These are phyloP conservation scores for Lyophyllum semitale DNA, from an alignment of 768 basidiomycete species.

Conservation along the genomic window DNA sequence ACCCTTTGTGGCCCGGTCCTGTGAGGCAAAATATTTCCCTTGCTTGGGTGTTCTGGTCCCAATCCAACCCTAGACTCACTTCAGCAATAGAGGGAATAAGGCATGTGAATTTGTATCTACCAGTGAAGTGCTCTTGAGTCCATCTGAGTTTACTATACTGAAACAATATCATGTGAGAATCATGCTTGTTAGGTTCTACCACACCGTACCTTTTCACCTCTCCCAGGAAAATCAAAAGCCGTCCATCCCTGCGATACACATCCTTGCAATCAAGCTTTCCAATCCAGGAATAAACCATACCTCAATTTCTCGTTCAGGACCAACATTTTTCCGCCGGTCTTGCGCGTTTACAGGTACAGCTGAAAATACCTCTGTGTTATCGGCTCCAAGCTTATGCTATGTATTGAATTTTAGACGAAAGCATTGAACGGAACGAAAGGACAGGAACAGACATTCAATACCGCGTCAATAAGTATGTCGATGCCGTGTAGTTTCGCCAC, in stretches of 20 bases:
- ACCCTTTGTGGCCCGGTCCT: conserved; percentile 67
- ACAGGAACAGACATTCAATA: conserved; percentile 68
- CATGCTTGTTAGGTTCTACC: neutral
- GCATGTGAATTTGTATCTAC: conserved; percentile 34
- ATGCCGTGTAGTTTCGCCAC: conserved; percentile 70
- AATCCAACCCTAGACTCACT: conserved; percentile 67
- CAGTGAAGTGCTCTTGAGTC: conserved; percentile 80
- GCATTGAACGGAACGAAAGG: neutral
- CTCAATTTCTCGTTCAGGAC: conserved; percentile 64
- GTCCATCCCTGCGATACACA: conserved; percentile 68
- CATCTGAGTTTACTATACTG: conserved; percentile 76
- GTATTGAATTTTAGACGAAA: conserved; percentile 9
- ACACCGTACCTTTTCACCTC: conserved; percentile 61
- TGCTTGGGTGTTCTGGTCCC: conserved; percentile 68
- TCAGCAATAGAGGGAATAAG: neutral
- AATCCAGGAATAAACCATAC: conserved; percentile 36
- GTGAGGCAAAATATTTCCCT: conserved; percentile 75
- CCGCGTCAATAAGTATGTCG: conserved; percentile 82
- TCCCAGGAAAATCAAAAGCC: conserved; percentile 80
- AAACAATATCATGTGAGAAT: neutral
- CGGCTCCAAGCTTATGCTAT: conserved; percentile 86
- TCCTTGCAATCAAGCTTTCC: neutral
- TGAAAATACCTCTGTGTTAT: conserved; percentile 66
- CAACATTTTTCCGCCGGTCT: conserved; percentile 65
- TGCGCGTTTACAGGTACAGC: conserved; percentile 72